Base-by-base conservation (phyloP, 495 filamentous ascomycete genomes). In the Bathelium albidoporum region DNA sequence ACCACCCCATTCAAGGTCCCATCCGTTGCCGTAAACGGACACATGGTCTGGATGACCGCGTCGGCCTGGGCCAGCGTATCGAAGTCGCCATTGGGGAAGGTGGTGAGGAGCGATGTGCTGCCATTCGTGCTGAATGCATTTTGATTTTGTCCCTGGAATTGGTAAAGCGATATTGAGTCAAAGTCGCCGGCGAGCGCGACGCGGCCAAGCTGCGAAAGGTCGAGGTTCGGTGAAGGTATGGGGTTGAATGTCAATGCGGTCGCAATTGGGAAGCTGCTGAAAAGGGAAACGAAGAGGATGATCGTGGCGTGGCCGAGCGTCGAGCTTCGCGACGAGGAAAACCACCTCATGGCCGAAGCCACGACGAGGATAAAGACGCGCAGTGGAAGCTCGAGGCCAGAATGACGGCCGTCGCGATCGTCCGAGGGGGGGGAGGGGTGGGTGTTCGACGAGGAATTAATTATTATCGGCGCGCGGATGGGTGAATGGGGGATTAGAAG, bases 151-250 rank as follows among this genome's bases (percentile, higher is more conserved):
- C 85, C 86, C 68, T 85, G 77, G 73, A 87, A 97, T 71, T 88
- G 79, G 78, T 92, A 97, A 20, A 97, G 79, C 32, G 95, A 96
- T 59, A 97, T 89, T 41, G 90, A 87, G 71, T 87, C 82, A 72
- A 97, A 99, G 75, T 97, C 87, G 64, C 94, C 94, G 12, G 86
- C 90, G 61, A 98, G 80, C 43, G 89, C 91, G 60, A 97, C 85
- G 65, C 86, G 85, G 61, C 95, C 94, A 58, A 97, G 80, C 61
- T 85, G 73, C n/a, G 79, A 80, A 45, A 97, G 82, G 72, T 96
- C 87, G 74, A 99, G 81, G 64, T 92, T 85, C 58, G 91, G 84
- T 43, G 87, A 76, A 1, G 91, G 85, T 39, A 89, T 81, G 1
- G 89, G 75, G 44, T 81, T 83, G 73, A 93, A 91, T 32, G 79